These are phyloP conservation scores for Fusarium camptoceras DNA, from an alignment of 2,329 filamentous ascomycete genomes.

Conservation along the genomic window DNA sequence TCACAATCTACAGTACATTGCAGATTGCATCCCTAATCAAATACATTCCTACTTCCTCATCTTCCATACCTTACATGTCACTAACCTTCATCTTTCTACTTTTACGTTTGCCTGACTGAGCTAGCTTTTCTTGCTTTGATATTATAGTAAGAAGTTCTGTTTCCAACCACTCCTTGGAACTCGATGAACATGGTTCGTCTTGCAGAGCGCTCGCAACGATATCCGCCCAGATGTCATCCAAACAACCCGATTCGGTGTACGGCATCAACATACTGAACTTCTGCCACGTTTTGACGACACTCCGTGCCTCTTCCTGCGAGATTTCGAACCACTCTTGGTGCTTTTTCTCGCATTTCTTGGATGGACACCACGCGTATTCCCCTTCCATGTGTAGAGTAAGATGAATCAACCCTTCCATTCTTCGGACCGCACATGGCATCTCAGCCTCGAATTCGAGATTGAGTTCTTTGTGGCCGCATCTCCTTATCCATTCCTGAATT, in stretches of 20 bases:
- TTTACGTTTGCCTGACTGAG: not conserved
- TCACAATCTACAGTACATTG: not conserved
- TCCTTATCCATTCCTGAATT: accelerated
- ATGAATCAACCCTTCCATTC: slow-evolving; percentile 12
- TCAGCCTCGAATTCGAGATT: not conserved
- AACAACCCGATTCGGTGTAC: not conserved
- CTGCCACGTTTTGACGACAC: not conserved
- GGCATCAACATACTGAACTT: slow-evolving; percentile 1
- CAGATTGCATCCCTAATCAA: not conserved
- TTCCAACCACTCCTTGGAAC: slow-evolving; percentile 7
- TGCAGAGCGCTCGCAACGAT: not conserved
- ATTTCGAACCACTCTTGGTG: slow-evolving; percentile 29
- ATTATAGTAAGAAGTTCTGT: not conserved
- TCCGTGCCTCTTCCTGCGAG: not conserved
- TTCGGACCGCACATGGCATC: slow-evolving; percentile 1
- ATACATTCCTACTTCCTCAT: not conserved
- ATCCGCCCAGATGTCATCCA: not conserved
- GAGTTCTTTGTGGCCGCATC: not conserved
- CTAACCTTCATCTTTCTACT: not conserved
- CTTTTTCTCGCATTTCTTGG: accelerated
- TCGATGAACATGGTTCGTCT: not conserved
- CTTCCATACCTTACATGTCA: not conserved
- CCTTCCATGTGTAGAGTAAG: not conserved
- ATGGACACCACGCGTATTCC: not conserved
- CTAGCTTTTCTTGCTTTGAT: not conserved